phyloP scores from a whole-genome alignment of 257 asterid species.

The Solanum pennellii region DNA sequence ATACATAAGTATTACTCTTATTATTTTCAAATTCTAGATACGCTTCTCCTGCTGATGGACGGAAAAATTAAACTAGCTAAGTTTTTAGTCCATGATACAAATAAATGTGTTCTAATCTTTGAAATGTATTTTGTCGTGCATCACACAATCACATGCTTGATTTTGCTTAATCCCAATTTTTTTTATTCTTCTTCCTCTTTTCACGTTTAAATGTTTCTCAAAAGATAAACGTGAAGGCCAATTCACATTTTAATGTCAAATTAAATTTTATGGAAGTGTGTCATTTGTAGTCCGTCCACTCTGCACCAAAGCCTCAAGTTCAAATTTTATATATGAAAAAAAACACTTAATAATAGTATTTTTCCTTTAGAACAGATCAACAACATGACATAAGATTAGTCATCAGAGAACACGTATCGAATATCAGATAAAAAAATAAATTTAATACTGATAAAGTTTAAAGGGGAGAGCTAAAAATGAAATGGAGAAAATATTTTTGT shows the following conservation, averaged over 20 bases:
- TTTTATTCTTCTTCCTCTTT: background rate
- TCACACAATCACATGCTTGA: background rate
- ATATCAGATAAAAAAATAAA: no score
- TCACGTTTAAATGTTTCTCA: background rate
- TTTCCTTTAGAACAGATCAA: background rate
- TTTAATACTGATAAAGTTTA: no score
- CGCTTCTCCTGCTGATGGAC: accelerated
- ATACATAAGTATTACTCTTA: accelerated
- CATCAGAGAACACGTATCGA: background rate
- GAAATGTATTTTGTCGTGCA: background rate
- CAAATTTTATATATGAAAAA: background rate
- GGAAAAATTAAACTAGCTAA: background rate
- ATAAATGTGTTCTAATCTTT: background rate
- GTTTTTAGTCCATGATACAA: background rate
- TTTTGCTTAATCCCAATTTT: background rate
- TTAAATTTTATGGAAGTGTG: no score
- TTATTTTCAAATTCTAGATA: background rate
- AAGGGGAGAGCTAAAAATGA: no score
- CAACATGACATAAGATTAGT: no score
- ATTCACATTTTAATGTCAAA: background rate
- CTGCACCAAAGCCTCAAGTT: background rate
- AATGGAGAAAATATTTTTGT: background rate
- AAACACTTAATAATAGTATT: background rate
- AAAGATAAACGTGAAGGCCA: background rate
- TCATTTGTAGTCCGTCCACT: no score